Conservation (phyloP, 495 filamentous ascomycete species). For the Aspergillus incahuasiensis region DNA sequence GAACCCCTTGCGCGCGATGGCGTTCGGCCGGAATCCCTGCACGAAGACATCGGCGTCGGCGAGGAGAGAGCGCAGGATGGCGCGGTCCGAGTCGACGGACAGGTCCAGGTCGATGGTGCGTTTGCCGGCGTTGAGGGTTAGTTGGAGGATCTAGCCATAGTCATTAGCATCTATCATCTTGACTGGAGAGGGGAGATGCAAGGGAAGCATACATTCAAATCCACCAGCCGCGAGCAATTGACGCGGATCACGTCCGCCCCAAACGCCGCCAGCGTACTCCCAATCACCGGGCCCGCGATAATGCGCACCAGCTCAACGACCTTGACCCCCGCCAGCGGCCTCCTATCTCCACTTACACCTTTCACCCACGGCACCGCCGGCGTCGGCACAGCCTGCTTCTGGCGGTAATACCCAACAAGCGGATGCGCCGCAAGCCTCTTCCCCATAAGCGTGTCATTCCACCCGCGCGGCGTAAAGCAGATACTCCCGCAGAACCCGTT, state of each 20-base stretch:
- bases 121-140: constrained; percentile 51
- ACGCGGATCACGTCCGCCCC: constrained; percentile 60
- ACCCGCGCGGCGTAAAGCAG: constrained; percentile 27
- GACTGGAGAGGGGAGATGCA: neutral
- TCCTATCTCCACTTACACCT: constrained; percentile 10
- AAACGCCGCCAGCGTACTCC: constrained; percentile 49
- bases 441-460: constrained; percentile 30
- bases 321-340: constrained; percentile 55
- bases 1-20: constrained; percentile 49
- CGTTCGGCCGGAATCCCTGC: constrained; percentile 52
- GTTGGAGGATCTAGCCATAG: constrained; percentile 29
- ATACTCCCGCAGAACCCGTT: constrained; percentile 33
- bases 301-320: constrained; percentile 56
- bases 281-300: constrained; percentile 56
- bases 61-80: constrained; percentile 40
- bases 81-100: constrained; percentile 36
- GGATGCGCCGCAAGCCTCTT: constrained; percentile 22
- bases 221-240: constrained; percentile 49
- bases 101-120: constrained; percentile 51
- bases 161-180: neutral
- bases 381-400: constrained; percentile 23
- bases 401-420: constrained; percentile 19
- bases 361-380: neutral
- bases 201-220: constrained; percentile 30
- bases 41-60: constrained; percentile 53